phyloP scores from a whole-genome alignment of 2,329 filamentous ascomycete species.

The Verticillium zaregamsianum region DNA sequence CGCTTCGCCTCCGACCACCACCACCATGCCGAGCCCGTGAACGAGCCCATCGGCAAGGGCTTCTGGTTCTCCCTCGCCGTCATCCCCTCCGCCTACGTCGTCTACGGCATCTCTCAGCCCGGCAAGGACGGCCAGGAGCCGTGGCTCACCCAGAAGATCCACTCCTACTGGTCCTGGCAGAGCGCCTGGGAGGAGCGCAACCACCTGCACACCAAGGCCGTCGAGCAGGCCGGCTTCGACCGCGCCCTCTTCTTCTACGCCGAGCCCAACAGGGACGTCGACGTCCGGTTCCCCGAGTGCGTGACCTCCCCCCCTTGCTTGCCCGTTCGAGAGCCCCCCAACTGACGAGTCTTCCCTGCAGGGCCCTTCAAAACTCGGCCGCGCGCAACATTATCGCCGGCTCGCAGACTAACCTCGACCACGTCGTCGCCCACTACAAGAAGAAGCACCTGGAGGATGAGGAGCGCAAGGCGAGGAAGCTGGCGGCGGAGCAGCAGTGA shows the following conservation, averaged over 20 bases:
- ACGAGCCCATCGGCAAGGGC: slow-evolving; percentile 53
- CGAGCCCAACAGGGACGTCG: slow-evolving; percentile 36
- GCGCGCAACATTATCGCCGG: slow-evolving; percentile 52
- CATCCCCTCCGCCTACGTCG: slow-evolving; percentile 37
- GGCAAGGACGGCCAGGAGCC: slow-evolving; percentile 46
- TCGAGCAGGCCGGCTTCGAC: slow-evolving; percentile 55
- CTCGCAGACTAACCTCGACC: slow-evolving; percentile 48
- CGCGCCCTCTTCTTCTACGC: slow-evolving; percentile 49
- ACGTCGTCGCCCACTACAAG: slow-evolving; percentile 54
- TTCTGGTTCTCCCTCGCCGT: slow-evolving; percentile 42
- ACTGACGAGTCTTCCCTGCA: slow-evolving; percentile 18
- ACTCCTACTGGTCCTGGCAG: slow-evolving; percentile 40
- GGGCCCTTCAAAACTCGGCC: slow-evolving; percentile 46
- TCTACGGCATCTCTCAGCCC: slow-evolving; percentile 47
- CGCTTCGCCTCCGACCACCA: slow-evolving; percentile 52
- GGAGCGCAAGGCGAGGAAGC: slow-evolving; percentile 48
- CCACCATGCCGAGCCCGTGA: slow-evolving; percentile 37
- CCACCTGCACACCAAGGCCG: slow-evolving; percentile 43
- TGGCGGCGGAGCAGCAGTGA: slow-evolving; percentile 9
- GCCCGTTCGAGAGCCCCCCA: slow-evolving; percentile 17
- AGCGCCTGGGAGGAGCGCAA: slow-evolving; percentile 50
- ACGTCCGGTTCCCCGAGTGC: slow-evolving; percentile 56
- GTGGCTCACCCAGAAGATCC: slow-evolving; percentile 39
- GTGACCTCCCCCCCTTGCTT: slow-evolving; percentile 20
- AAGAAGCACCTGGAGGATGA: slow-evolving; percentile 51